Base-by-base conservation (phyloP, 2,329 filamentous ascomycete genomes). In the Diaporthe ampelina region DNA sequence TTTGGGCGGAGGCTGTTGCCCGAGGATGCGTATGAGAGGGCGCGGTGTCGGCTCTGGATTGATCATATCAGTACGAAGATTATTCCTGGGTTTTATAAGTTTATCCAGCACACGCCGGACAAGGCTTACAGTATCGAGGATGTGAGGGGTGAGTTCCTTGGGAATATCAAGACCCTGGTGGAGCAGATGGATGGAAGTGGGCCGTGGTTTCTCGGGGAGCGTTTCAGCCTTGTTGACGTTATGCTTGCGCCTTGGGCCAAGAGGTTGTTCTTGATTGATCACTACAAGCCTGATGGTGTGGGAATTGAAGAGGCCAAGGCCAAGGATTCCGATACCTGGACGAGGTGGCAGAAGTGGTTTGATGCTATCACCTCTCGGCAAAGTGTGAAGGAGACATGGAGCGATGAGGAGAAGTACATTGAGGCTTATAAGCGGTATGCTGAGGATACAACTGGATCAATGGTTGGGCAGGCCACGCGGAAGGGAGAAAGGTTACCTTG, bases 161-260 rank as follows among this genome's bases (percentile, higher is more conserved):
- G 79, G 0, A 86, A 90, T 63, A 81, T 95, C 61, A 89, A 88
- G 79, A 85, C 89, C 2, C 90, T 95, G 59, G 88, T 88, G 0
- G 81, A 82, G 54, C 91, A 93, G 80, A 93, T 94, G 89, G 78
- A 80, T 0, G 81, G 81, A 0, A 70, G 67, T 32, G 91, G 91
- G 0, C 93, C 93, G 0, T 95, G 89, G 83, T 95, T 95, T 79
- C 80, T 92, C 0, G 93, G 93, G 1, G 81, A 85, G 0, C 83
- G 87, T 52, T 88, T 94, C n/a, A 88, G 88, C 71, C 82, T 95
- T 26, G 89, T 94, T 19, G 94, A 96, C 81, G 85, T 95, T 32
- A 88, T 91, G 76, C 83, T 95, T 4, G 93, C 91, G 50, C 94
- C 94, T 0, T 95, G 93, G 93, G 91, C 91, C 0, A 88, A 91